Base-by-base conservation (phyloP, 2,329 filamentous ascomycete species). In the Stemphylium beticola region DNA sequence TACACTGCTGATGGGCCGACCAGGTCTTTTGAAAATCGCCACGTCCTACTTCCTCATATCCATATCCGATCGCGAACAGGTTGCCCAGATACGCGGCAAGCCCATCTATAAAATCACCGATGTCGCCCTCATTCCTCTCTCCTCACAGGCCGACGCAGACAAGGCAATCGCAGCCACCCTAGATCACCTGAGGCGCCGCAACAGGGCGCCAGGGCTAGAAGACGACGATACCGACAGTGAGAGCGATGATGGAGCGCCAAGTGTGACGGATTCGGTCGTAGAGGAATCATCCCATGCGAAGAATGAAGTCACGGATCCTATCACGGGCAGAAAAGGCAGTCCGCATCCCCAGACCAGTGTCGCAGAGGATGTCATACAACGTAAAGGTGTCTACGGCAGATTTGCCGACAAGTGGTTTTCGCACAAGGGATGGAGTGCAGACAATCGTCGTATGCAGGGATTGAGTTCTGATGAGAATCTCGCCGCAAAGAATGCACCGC, bases 381-480 rank as follows among this genome's bases (percentile, higher is more conserved):
- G 86, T 53, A 89, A 87, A 64, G 92, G 93, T 0, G 87, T 87
- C 59, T 98, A 97, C 74, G 93, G 93, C 4, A 83, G 91, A 33
- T 97, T 98, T 73, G 91, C 93, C 0, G 86, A 92, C 59, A 87
- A 88, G 55, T 99, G 95, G 95, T 95, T 98, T 71, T 95, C 91
- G 38, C 87, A 85, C 60, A 89, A 87, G 57, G 92, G 91, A 0
- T 93, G 92, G 90, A 88, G 87, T 47, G 79, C 87, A 56, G 88
- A 90, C 56, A 87, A 87, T 62, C 85, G 87, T 64, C 83, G 88
- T 22, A 84, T 84, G 43, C 83, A 92, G 67, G 90, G 90, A 4
- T 78, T 93, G 73, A 89, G 85, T 63, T 74, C 79, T 10, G 74
- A 79, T 41, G 78, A 83, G 37, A 72, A 83, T 17, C 69, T 77